Percentiles rank a stretch among this genome's conserved stretches.
Conservation (phyloP, 169 alveolate species). For the Blepharisma undulans region DNA sequence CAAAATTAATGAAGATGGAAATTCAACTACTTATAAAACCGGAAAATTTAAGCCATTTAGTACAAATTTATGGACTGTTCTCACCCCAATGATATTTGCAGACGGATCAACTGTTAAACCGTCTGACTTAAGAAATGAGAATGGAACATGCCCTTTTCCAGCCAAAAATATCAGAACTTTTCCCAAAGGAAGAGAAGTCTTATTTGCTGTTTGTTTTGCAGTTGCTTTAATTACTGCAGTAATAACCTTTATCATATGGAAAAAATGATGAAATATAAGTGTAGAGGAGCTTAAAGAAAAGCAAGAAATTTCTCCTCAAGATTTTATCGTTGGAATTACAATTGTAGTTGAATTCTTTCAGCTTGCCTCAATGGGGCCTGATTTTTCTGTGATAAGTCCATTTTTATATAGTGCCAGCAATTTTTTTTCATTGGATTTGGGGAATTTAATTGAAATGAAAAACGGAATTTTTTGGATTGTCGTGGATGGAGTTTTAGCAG, state of each 20-base stretch:
- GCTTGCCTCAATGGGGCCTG: conserved; percentile 17
- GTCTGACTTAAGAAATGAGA: neutral
- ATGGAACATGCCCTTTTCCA: neutral
- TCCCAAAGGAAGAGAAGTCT: neutral
- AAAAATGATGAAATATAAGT: neutral
- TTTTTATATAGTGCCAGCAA: neutral
- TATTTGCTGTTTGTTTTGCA: neutral
- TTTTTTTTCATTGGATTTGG: neutral
- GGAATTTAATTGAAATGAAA: neutral
- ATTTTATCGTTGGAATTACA: neutral
- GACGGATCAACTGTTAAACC: neutral
- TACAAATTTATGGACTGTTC: neutral
- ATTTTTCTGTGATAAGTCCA: neutral
- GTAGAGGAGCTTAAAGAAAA: neutral
- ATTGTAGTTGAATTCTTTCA: neutral
- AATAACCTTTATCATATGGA: neutral
- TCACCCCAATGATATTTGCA: neutral
- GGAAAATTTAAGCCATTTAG: neutral
- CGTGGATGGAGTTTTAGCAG: neutral
- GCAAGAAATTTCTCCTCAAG: neutral
- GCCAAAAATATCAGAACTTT: neutral
- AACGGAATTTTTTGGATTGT: conserved; percentile 26
- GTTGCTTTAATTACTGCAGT: neutral
- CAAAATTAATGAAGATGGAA: neutral
- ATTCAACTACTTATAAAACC: neutral